A percentile compares a stretch with the other conserved stretches of the same genome.
phyloP scores from a whole-genome alignment of 2,329 filamentous ascomycete genomes.

The Monilinia fructigena region DNA sequence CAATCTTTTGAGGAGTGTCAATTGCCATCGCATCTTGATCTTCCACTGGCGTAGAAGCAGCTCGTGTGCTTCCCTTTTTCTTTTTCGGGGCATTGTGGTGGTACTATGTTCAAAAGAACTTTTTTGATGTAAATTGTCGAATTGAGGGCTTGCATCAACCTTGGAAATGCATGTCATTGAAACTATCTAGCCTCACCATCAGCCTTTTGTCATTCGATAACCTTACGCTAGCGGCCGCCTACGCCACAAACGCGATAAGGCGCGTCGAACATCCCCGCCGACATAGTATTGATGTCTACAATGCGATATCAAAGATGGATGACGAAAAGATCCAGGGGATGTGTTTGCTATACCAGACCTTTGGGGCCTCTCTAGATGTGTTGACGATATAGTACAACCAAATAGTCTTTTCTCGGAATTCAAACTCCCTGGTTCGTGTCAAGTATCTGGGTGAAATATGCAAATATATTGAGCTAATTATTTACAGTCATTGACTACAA shows the following conservation, averaged over 20 bases:
- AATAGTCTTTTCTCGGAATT: slow-evolving; percentile 39
- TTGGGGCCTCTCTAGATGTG: slow-evolving; percentile 54
- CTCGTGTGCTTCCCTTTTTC: slow-evolving; percentile 56
- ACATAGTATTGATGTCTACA: background rate
- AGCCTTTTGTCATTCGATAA: slow-evolving; percentile 4
- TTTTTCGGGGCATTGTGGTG: slow-evolving; percentile 67
- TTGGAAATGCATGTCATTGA: background rate
- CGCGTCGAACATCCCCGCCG: background rate
- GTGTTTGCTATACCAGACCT: slow-evolving; percentile 65
- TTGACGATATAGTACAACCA: slow-evolving; percentile 39
- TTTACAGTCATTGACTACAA: slow-evolving; percentile 35
- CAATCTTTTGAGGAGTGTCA: slow-evolving; percentile 48
- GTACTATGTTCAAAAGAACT: background rate
- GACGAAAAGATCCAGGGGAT: slow-evolving; percentile 45
- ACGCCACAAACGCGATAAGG: slow-evolving; percentile 9
- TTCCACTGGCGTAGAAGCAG: slow-evolving; percentile 54
- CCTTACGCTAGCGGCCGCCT: slow-evolving; percentile 13
- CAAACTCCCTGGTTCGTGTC: slow-evolving; percentile 34
- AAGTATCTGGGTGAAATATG: background rate
- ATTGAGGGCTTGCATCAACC: background rate
- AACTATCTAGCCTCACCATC: slow-evolving; percentile 15
- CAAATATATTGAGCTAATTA: slow-evolving; percentile 5
- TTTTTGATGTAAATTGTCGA: background rate
- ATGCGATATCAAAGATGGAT: slow-evolving; percentile 37
- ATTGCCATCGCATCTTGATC: slow-evolving; percentile 62